Conservation (phyloP, 1,284 basidiomycete species). For the Rhodotorula glutinis region DNA sequence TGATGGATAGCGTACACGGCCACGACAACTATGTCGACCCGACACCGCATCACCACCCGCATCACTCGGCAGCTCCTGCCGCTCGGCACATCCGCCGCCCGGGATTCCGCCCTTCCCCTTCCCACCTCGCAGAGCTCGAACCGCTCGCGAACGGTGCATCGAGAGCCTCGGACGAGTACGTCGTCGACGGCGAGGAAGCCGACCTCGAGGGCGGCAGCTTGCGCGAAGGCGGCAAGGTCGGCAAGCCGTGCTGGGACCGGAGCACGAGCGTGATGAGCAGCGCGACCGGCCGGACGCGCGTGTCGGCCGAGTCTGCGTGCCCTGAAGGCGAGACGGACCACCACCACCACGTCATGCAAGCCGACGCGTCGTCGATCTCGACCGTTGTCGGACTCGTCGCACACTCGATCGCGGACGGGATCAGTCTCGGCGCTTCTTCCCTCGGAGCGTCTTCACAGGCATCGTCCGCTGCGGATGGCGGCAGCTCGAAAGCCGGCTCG, state of each 20-base stretch:
- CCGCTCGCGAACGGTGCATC: slow-evolving; percentile 19
- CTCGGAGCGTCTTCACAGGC: slow-evolving; percentile 3
- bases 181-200: no score
- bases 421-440: slow-evolving; percentile 72
- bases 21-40: slow-evolving; percentile 48
- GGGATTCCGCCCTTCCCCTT: slow-evolving; percentile 16
- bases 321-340: neutral
- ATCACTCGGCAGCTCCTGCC: slow-evolving; percentile 1
- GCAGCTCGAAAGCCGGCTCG: slow-evolving; percentile 30
- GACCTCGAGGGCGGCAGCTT: no score
- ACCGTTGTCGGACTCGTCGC: slow-evolving; percentile 78
- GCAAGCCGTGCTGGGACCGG: neutral
- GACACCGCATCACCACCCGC: slow-evolving; percentile 43
- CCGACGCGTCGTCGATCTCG: slow-evolving; percentile 53
- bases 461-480: neutral
- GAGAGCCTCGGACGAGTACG: no score
- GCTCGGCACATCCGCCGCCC: slow-evolving; percentile 11
- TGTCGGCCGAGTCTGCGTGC: neutral
- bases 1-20: slow-evolving; percentile 35
- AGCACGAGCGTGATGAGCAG: neutral
- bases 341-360: slow-evolving; percentile 4
- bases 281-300: neutral
- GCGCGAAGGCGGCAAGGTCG: neutral
- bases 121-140: slow-evolving; percentile 31
- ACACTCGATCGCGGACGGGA: slow-evolving; percentile 83